Base-by-base conservation (phyloP, 2,329 filamentous ascomycete genomes). In the Microdochium bolleyi region DNA sequence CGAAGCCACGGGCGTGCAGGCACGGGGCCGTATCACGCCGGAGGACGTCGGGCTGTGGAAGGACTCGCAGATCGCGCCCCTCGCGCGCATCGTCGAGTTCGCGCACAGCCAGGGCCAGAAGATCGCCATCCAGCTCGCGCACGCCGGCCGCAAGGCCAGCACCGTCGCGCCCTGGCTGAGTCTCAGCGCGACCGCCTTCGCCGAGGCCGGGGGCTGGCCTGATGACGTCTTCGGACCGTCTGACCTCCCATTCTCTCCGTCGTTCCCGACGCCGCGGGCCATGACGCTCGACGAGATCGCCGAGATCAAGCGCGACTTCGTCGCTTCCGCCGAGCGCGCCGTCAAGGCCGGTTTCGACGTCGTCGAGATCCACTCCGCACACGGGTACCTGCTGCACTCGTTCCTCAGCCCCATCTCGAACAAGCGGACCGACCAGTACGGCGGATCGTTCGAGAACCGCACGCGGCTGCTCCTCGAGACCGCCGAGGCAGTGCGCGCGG, bases 321-420 rank as follows among this genome's bases (percentile, higher is more conserved):
- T 56, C 19, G 63, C 67, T 3, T 64, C 67, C 19, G 66, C 69
- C 7, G 59, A 58, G 52, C 62, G 67, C 19, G 64, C 70, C 11
- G 64, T 73, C 8, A 50, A 61, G 57, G 79, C 77, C 3, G 80
- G 79, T 0, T 80, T 83, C 57, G 85, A 88, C 60, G 80, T 81
- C 3, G 75, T 88, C 16, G 85, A 84, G 66, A 82, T 95, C 50
- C 89, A 94, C 70, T 80, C 78, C 59, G 89, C 88, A 0, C 89
- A 94, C 61, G 88, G 89, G 1, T 94, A 92, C 63, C 77, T 94
- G 0, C 70, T 92, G 0, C 82, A 84, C 60, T 70, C 73, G 2
- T 94, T 92, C 73, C 55, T 91, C 2, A 84, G 81, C 0, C 87
- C 88, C 0, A 77, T 78, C 0, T 75, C 76, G n/a, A 94, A 94